phyloP scores from a whole-genome alignment of 139 green algal genomes.

The Penium margaritaceum region DNA sequence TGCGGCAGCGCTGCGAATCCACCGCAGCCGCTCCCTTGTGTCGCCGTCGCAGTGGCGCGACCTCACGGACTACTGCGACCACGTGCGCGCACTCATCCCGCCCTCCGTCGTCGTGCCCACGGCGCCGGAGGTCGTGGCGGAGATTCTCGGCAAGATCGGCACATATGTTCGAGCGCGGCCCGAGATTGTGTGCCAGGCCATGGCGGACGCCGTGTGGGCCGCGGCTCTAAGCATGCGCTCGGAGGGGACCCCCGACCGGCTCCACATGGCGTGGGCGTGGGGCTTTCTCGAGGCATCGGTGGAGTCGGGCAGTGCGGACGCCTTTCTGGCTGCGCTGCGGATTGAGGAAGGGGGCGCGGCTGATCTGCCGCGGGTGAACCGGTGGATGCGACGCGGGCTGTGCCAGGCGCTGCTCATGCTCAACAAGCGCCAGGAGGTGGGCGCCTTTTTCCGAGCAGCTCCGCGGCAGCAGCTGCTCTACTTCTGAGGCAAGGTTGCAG shows the following conservation, averaged over 20 bases:
- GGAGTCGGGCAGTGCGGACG: conserved; percentile 14
- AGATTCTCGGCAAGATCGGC: not conserved
- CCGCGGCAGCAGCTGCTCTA: conserved; percentile 7
- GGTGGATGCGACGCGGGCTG: conserved; percentile 32
- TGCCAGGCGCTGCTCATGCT: conserved; percentile 35
- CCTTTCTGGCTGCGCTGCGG: conserved; percentile 19
- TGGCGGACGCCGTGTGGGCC: conserved; percentile 27
- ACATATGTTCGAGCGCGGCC: conserved; percentile 24
- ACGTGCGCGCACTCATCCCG: conserved; percentile 14
- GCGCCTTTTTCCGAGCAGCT: conserved; percentile 17
- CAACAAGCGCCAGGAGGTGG: conserved; percentile 29
- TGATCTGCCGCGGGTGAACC: conserved; percentile 14
- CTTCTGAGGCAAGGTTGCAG: not conserved
- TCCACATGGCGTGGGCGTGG: conserved; percentile 39
- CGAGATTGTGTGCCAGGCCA: conserved; percentile 4
- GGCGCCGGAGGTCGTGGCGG: conserved; percentile 4
- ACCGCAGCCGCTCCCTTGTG: conserved; percentile 5
- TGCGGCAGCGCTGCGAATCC: conserved; percentile 10
- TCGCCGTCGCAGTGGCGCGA: conserved; percentile 29
- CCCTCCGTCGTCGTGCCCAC: not conserved
- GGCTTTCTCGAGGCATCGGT: conserved; percentile 19
- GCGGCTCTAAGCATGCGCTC: conserved; percentile 31
- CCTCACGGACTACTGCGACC: conserved; percentile 7
- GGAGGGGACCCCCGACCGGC: not conserved
- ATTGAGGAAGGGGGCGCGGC: not conserved